Evolutionary conservation across 2,329 filamentous ascomycete genomes (phyloP).

Genomic region (Talaromyces sp.): DNA sequence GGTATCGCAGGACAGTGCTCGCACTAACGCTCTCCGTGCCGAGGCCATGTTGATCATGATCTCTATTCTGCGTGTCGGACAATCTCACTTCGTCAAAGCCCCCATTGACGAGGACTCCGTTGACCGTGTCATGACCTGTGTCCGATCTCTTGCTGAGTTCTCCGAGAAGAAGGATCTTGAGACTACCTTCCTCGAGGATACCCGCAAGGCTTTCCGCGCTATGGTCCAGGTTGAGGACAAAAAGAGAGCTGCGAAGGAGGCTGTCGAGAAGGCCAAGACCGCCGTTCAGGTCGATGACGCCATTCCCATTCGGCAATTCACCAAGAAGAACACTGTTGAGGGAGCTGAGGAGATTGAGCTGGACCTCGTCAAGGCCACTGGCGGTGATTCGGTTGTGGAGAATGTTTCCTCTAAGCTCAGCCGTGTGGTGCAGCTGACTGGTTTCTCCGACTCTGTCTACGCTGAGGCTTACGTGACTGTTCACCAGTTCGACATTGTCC

Average conservation of each 20-base stretch:
- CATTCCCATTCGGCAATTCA: constrained; percentile 86
- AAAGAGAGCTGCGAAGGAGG: constrained; percentile 94
- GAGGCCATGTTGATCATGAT: constrained; percentile 99
- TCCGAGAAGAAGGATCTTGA: constrained; percentile 87
- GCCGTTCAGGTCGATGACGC: constrained; percentile 96
- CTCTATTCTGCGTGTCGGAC: constrained; percentile 94
- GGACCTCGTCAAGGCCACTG: constrained; percentile 91
- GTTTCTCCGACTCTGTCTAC: constrained; percentile 97
- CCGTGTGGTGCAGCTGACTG: constrained; percentile 93
- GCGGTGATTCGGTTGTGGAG: constrained; percentile 80
- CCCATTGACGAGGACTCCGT: constrained; percentile 97
- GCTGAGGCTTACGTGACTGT: constrained; percentile 99
- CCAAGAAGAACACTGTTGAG: constrained; percentile 84
- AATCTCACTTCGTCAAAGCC: constrained; percentile 98
- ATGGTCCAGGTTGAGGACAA: constrained; percentile 98
- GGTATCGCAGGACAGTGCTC: constrained; percentile 79
- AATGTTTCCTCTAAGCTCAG: constrained; percentile 92
- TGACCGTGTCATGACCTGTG: constrained; percentile 98
- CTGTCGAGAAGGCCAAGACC: constrained; percentile 86
- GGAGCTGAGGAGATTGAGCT: constrained; percentile 82
- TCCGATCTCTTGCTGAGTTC: constrained; percentile 89
- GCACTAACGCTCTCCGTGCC: constrained; percentile 90
- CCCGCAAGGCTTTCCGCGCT: constrained; percentile 88
- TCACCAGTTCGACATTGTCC: constrained; percentile 96
- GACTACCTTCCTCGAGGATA: constrained; percentile 90